Conservation (phyloP, 306 rosid genomes). For the Lathyrus aphaca region DNA sequence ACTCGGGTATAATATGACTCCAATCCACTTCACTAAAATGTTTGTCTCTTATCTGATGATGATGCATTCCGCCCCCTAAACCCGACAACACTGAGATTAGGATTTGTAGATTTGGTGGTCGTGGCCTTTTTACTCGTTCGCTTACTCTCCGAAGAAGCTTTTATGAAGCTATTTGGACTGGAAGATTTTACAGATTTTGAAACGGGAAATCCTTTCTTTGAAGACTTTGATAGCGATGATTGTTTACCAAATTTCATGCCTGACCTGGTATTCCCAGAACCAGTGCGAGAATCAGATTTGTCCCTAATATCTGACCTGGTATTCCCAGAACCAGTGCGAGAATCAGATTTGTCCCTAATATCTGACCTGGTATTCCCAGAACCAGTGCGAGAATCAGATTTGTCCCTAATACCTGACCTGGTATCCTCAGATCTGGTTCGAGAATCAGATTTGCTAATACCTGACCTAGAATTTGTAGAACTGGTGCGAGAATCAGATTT, state of each 20-base stretch:
- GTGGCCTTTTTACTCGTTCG: constrained; percentile 47
- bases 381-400: too few relatives aligned
- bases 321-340: too few relatives aligned
- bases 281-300: constrained; percentile 40
- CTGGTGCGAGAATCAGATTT: constrained; percentile 5
- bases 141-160: constrained; percentile 53
- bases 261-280: constrained; percentile 38
- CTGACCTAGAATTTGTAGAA: too few relatives aligned
- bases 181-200: constrained; percentile 48
- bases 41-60: constrained; percentile 52
- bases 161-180: constrained; percentile 43
- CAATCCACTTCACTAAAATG: constrained; percentile 47
- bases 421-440: too few relatives aligned
- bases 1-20: constrained; percentile 1
- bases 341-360: too few relatives aligned
- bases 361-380: too few relatives aligned
- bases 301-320: constrained; percentile 13
- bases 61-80: constrained; percentile 78
- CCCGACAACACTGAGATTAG: constrained; percentile 82
- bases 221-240: constrained; percentile 40
- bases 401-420: too few relatives aligned
- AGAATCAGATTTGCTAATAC: too few relatives aligned
- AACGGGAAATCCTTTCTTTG: constrained; percentile 43
- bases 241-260: constrained; percentile 45
- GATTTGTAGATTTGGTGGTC: constrained; percentile 51